Percentiles rank a stretch among this genome's conserved stretches.
Evolutionary conservation across 1,139 yeast species (phyloP).

Genomic region (Saccharomyces hybrid): DNA sequence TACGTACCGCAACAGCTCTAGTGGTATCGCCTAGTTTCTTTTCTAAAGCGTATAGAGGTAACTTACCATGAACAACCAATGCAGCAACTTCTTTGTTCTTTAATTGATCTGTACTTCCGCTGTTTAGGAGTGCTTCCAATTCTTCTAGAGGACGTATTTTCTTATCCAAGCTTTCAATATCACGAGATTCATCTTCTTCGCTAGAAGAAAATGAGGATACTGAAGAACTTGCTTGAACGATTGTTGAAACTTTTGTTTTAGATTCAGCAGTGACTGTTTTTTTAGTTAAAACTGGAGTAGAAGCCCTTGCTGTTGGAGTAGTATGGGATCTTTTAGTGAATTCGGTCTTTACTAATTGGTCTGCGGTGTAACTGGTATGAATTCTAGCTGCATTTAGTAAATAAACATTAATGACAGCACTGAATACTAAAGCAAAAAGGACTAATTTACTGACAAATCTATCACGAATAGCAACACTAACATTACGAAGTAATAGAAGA

Average conservation of each 20-base stretch:
- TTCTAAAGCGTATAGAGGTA: conserved; percentile 90
- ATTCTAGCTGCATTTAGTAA: conserved; percentile 69
- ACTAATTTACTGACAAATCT: conserved; percentile 72
- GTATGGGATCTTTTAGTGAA: neutral
- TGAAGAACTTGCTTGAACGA: neutral
- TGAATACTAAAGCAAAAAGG: conserved; percentile 63
- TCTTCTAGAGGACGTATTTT: conserved; percentile 53
- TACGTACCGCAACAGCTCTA: conserved; percentile 89
- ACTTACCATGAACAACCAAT: conserved; percentile 68
- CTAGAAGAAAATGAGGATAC: conserved; percentile 23
- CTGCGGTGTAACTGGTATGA: conserved; percentile 36
- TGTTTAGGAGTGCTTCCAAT: conserved; percentile 54
- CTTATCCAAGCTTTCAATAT: conserved; percentile 47
- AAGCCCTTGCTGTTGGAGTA: neutral
- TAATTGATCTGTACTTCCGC: conserved; percentile 62
- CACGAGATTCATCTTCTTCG: conserved; percentile 28
- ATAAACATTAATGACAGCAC: conserved; percentile 77
- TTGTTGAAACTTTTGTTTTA: neutral
- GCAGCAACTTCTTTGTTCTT: conserved; percentile 65
- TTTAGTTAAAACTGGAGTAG: neutral
- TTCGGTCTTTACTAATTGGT: conserved; percentile 14
- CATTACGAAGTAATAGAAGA: conserved; percentile 44
- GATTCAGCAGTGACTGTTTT: neutral
- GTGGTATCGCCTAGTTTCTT: conserved; percentile 80
- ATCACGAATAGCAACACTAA: conserved; percentile 75